Percentiles rank a stretch among this genome's conserved stretches.
Conservation (phyloP, 768 basidiomycete genomes). For the Artomyces pyxidatus region DNA sequence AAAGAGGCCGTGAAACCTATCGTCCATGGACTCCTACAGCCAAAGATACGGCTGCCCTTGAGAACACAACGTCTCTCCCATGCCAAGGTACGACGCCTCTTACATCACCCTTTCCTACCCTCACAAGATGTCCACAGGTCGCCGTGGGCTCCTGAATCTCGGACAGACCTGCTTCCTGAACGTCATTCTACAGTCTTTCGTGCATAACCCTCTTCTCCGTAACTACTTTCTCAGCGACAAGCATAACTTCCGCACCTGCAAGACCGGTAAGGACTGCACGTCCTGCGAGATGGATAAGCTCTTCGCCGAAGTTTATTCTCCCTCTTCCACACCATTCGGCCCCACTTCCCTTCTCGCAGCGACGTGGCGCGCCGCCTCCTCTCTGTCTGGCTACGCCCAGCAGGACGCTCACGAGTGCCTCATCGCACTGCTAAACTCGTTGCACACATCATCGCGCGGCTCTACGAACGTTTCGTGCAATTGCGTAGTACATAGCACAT, state of each 20-base stretch:
- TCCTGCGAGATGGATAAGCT: conserved; percentile 93
- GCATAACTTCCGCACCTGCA: conserved; percentile 72
- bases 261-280: conserved; percentile 64
- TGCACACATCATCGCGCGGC: conserved; percentile 71
- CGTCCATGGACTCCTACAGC: conserved; percentile 39
- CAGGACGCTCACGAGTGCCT: conserved; percentile 92
- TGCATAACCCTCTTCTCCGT: conserved; percentile 83
- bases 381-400: conserved; percentile 87
- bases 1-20: conserved; percentile 38
- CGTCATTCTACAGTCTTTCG: conserved; percentile 80
- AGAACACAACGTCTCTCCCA: conserved; percentile 42
- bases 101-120: background rate
- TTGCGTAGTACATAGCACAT: conserved; percentile 88
- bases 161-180: conserved; percentile 95
- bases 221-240: conserved; percentile 88
- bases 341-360: conserved; percentile 78
- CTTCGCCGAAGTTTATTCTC: conserved; percentile 61
- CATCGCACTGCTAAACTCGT: conserved; percentile 77
- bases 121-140: conserved; percentile 35
- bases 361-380: conserved; percentile 72
- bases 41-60: conserved; percentile 37
- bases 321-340: conserved; percentile 49
- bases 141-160: conserved; percentile 80
- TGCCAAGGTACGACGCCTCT: conserved; percentile 56
- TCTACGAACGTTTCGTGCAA: conserved; percentile 75